Percentiles rank a stretch among this genome's conserved stretches.
Conservation (phyloP, 805 yeast species). For the Yamadazyma laniorum region DNA sequence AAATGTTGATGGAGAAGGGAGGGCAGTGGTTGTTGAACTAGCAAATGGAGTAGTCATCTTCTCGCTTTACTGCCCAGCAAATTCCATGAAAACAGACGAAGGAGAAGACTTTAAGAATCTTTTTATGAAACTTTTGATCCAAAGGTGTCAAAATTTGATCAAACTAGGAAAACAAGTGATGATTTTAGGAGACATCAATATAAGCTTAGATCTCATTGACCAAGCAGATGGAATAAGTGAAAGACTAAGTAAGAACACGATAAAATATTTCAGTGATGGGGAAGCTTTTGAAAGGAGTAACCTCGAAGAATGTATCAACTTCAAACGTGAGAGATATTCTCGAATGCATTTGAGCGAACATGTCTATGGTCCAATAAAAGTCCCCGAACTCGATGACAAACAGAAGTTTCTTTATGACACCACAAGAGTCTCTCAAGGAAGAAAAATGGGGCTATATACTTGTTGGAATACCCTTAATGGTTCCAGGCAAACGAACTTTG, state of each 20-base stretch:
- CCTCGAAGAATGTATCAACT: constrained; percentile 28
- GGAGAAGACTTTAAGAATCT: constrained; percentile 58
- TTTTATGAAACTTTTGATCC: constrained; percentile 59
- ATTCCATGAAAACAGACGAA: constrained; percentile 67
- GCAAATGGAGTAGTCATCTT: constrained; percentile 60
- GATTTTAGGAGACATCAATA: constrained; percentile 86
- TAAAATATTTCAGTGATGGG: constrained; percentile 21
- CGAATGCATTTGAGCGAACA: constrained; percentile 29
- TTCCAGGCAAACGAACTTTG: constrained; percentile 77
- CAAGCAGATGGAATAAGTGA: constrained; percentile 67
- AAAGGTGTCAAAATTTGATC: constrained; percentile 58
- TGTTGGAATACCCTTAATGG: constrained; percentile 87
- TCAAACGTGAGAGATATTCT: constrained; percentile 30
- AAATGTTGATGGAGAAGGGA: constrained; percentile 76
- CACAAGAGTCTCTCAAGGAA: constrained; percentile 54
- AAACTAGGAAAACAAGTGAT: constrained; percentile 63
- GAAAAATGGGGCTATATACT: constrained; percentile 69
- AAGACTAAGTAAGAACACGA: constrained; percentile 34
- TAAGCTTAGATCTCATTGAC: constrained; percentile 76
- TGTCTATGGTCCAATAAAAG: constrained; percentile 18
- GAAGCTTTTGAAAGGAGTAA: constrained; percentile 12
- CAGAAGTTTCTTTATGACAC: constrained; percentile 52
- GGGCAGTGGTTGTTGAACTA: constrained; percentile 75
- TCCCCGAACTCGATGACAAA: not conserved
- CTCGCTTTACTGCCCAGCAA: constrained; percentile 87